Evolutionary conservation across 2,329 filamentous ascomycete genomes (phyloP), one percentile per base, ranked within the genome.

Genomic region (Cladosporium sp.): DNA sequence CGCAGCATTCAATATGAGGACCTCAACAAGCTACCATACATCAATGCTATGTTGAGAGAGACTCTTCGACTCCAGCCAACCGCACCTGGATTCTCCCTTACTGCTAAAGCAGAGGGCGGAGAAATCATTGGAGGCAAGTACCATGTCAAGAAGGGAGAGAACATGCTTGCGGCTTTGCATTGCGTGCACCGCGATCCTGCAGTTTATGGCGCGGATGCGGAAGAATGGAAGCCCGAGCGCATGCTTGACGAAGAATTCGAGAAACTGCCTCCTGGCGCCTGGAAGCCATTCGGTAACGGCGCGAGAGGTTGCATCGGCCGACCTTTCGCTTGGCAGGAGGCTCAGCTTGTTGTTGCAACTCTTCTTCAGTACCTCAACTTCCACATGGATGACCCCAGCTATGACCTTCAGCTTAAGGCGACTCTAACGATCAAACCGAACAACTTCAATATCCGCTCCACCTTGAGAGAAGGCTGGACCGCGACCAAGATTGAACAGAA

Each of bases 351-450:
- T 10, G 80, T 88, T 70, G 86, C 87, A 0, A 82, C 90, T 70
- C 74, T 91, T 14, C 80, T 92, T 65, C 89, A 92, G 71, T 90
- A 89, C 71, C 91, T 92, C 78, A 85, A 91, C 69, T 86, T 92
- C 66, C 80, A 82, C 58, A 76, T 88, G 64, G 84, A 85, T 46
- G 85, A 92, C 67, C 84, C 88, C 0, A 81, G 79, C 67, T 91
- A 90, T 69, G 73, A 82, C 44, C 75, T 90, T 16, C 72, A 83
- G 64, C 78, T 87, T 68, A 82, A 85, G 69, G 80, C 84, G 69
- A 86, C 85, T 0, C 73, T 90, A 37, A 89, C 87, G 0, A 79
- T 88, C 70, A 90, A 89, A 75, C 87, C 87, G 0, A 84, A 88
- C 35, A 83, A 86, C 63, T 87, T 92, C 71, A 80, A 81, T 61